Evolutionary conservation across 331 rosid species (phyloP).

Genomic region (Quercus lobata): DNA sequence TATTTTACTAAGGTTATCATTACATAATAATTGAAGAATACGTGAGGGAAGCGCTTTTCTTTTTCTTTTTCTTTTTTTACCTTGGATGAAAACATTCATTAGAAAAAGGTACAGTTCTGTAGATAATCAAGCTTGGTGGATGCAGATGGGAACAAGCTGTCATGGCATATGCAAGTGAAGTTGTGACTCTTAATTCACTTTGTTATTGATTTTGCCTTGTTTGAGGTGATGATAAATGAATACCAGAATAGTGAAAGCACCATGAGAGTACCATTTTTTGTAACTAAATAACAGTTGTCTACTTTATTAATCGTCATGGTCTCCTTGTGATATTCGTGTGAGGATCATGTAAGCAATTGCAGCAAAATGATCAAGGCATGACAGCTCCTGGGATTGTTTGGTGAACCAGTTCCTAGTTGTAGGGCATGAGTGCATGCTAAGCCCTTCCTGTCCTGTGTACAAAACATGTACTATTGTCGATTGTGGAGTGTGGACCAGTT

Average conservation of each 20-base stretch:
- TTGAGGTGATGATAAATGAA: not conserved
- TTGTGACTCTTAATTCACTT: not conserved
- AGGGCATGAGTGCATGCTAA: no score
- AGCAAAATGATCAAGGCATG: no score
- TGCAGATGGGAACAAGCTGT: not conserved
- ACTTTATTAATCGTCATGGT: not conserved
- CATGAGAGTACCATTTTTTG: constrained; percentile 1
- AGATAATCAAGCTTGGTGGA: not conserved
- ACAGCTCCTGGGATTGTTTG: no score
- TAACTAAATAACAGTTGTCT: not conserved
- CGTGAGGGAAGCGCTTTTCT: no score
- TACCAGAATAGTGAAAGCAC: not conserved
- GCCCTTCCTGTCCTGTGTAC: no score
- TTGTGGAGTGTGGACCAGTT: no score
- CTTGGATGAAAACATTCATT: not conserved
- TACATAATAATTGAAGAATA: constrained; percentile 17
- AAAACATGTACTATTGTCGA: no score
- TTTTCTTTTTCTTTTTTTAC: not conserved
- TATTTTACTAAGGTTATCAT: not conserved
- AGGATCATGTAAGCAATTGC: no score
- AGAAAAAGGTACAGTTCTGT: not conserved
- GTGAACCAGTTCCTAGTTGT: no score
- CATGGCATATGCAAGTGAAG: not conserved
- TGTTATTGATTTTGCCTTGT: not conserved
- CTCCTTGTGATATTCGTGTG: not conserved